Conservation (phyloP, 495 filamentous ascomycete genomes). For the Podospora pseudopauciseta region DNA sequence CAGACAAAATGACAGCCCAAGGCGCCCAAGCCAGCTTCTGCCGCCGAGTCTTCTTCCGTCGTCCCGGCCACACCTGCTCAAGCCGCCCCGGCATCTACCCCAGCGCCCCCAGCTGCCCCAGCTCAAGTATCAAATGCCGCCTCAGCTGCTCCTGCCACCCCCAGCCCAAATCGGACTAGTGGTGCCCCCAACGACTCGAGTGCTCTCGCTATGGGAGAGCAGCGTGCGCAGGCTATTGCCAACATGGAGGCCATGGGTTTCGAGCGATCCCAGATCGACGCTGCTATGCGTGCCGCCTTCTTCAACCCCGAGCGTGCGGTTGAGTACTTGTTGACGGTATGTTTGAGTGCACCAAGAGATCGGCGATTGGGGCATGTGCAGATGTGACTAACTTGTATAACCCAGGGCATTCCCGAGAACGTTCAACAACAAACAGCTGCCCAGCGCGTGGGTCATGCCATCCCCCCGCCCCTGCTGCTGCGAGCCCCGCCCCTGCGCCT, state of each 20-base stretch:
- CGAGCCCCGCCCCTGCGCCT: constrained; percentile 36
- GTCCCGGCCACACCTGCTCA: constrained; percentile 66
- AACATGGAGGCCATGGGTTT: constrained; percentile 99
- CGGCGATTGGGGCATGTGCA: not conserved
- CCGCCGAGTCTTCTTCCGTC: constrained; percentile 48
- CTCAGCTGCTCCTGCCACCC: constrained; percentile 68
- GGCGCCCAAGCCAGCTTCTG: constrained; percentile 45
- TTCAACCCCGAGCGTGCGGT: constrained; percentile 96
- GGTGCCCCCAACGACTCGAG: constrained; percentile 50
- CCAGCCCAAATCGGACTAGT: constrained; percentile 47
- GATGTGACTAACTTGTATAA: constrained; percentile 18
- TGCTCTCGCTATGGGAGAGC: constrained; percentile 74
- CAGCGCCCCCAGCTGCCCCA: constrained; percentile 57
- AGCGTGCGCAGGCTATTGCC: constrained; percentile 79
- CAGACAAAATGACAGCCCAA: constrained; percentile 16
- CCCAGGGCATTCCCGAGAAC: constrained; percentile 83
- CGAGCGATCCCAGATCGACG: constrained; percentile 75
- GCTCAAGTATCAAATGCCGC: constrained; percentile 50
- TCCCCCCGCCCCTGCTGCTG: constrained; percentile 31
- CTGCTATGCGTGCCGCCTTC: constrained; percentile 92
- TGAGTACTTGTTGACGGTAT: constrained; percentile 85
- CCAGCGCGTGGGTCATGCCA: constrained; percentile 21
- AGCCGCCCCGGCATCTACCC: constrained; percentile 55
- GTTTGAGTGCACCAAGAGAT: constrained; percentile 28
- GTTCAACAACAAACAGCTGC: constrained; percentile 51